phyloP scores from a whole-genome alignment of 768 basidiomycete species.

The Tricholomella constricta region DNA sequence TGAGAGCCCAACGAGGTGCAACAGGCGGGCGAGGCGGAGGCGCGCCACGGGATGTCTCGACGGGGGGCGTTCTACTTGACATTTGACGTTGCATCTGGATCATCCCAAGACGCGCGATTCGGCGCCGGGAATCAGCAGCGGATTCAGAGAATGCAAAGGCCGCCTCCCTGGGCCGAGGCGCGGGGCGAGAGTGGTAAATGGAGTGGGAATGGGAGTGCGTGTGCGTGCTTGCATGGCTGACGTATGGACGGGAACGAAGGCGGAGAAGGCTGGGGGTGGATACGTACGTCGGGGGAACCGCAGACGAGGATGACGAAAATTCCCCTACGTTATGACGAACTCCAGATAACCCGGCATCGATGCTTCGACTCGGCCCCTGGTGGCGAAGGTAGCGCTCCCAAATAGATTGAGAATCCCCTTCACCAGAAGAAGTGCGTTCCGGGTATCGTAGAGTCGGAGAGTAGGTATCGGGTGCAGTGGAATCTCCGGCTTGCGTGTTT shows the following conservation, averaged over 20 bases:
- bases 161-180: slow-evolving; percentile 36
- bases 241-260: slow-evolving; percentile 13
- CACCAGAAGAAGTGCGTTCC: background rate
- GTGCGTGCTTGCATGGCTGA: slow-evolving; percentile 3
- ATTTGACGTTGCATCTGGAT: slow-evolving; percentile 20
- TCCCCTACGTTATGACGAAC: background rate
- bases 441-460: background rate
- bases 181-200: slow-evolving; percentile 21
- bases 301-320: background rate
- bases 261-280: background rate
- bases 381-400: background rate
- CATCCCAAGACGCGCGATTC: slow-evolving; percentile 37
- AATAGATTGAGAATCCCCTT: too few species aligned
- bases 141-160: slow-evolving; percentile 40
- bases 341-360: background rate
- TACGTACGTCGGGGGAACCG: background rate
- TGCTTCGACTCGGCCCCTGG: background rate
- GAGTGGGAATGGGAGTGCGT: slow-evolving; percentile 23
- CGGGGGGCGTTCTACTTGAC: background rate
- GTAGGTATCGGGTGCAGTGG: background rate
- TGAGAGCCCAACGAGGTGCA: background rate
- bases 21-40: background rate
- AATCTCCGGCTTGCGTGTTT: background rate
- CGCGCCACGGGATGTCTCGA: background rate
- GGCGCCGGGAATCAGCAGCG: slow-evolving; percentile 42